phyloP scores from a whole-genome alignment of 2,329 filamentous ascomycete species.

The Neoscytalidium dimidiatum region DNA sequence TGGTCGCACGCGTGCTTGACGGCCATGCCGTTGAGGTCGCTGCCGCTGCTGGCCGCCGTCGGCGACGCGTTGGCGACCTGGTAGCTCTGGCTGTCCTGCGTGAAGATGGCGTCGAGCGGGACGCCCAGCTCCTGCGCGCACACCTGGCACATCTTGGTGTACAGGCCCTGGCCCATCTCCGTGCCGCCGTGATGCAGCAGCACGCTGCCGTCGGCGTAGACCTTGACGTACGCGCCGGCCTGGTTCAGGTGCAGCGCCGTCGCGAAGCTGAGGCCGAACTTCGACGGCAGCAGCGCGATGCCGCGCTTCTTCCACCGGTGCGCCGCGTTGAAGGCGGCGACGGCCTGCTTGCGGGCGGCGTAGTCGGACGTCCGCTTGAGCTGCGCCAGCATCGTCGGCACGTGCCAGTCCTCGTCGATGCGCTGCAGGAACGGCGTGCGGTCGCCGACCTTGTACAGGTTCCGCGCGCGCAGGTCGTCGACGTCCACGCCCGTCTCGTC shows the following conservation, averaged over 20 bases:
- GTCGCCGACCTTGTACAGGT: constrained; percentile 78
- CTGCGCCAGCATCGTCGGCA: constrained; percentile 89
- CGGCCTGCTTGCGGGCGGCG: constrained; percentile 64
- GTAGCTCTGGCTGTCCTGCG: constrained; percentile 88
- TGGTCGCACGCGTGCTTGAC: constrained; percentile 89
- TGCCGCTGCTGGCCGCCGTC: constrained; percentile 90
- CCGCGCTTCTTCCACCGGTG: constrained; percentile 95
- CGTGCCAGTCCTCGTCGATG: constrained; percentile 81
- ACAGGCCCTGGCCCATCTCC: constrained; percentile 94
- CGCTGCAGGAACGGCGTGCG: constrained; percentile 87
- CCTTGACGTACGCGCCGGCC: constrained; percentile 87
- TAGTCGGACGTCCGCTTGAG: constrained; percentile 76
- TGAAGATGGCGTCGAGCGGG: constrained; percentile 78
- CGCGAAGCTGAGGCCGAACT: constrained; percentile 90
- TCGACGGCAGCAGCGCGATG: constrained; percentile 82
- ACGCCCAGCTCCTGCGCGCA: constrained; percentile 87
- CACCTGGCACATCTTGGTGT: constrained; percentile 96
- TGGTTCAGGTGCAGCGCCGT: constrained; percentile 94
- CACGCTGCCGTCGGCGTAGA: constrained; percentile 92
- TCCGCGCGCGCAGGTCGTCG: constrained; percentile 77
- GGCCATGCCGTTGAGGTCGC: constrained; percentile 92
- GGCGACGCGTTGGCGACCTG: constrained; percentile 84
- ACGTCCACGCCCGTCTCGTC: constrained; percentile 83
- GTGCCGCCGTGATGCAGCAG: constrained; percentile 92
- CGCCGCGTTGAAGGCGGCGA: constrained; percentile 74